A percentile compares a stretch with the other conserved stretches of the same genome.
These are phyloP conservation scores for Globisporangium emineosum DNA, from an alignment of 352 stramenopile species.

Conservation along the genomic window DNA sequence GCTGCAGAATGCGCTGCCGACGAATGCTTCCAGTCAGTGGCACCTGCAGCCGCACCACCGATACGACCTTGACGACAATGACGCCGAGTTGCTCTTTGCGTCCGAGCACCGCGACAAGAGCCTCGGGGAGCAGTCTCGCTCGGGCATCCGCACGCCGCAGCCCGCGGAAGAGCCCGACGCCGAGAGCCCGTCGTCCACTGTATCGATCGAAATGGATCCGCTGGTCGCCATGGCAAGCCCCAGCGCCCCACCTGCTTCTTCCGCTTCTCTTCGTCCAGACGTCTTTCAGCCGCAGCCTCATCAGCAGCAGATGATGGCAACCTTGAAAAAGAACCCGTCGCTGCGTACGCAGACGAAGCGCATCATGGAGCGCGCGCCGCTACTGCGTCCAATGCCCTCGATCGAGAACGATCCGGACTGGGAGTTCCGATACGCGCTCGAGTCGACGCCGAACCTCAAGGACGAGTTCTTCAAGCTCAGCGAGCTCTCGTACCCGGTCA, in stretches of 20 bases:
- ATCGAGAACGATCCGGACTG: slow-evolving; percentile 31
- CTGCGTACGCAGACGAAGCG: slow-evolving; percentile 22
- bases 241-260: slow-evolving; percentile 13
- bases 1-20: background rate
- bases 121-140: slow-evolving; percentile 7
- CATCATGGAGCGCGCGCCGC: slow-evolving; percentile 30
- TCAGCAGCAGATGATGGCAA: background rate
- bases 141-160: slow-evolving; percentile 22
- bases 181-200: slow-evolving; percentile 30
- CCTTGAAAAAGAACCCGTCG: slow-evolving; percentile 15
- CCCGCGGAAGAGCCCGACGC: slow-evolving; percentile 44
- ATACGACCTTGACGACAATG: slow-evolving; percentile 22
- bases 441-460: slow-evolving; percentile 20
- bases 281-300: background rate
- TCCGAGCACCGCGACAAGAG: slow-evolving; percentile 1
- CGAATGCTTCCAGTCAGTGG: background rate
- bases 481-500: slow-evolving; percentile 53
- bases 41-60: slow-evolving; percentile 12
- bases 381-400: slow-evolving; percentile 31
- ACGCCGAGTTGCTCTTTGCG: background rate
- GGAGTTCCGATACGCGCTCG: slow-evolving; percentile 16
- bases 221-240: slow-evolving; percentile 10
- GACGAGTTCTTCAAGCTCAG: slow-evolving; percentile 41
- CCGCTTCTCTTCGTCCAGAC: background rate
- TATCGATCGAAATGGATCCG: slow-evolving; percentile 28